Conservation (phyloP, 2,329 filamentous ascomycete genomes). For the Ampelomyces quisqualis region DNA sequence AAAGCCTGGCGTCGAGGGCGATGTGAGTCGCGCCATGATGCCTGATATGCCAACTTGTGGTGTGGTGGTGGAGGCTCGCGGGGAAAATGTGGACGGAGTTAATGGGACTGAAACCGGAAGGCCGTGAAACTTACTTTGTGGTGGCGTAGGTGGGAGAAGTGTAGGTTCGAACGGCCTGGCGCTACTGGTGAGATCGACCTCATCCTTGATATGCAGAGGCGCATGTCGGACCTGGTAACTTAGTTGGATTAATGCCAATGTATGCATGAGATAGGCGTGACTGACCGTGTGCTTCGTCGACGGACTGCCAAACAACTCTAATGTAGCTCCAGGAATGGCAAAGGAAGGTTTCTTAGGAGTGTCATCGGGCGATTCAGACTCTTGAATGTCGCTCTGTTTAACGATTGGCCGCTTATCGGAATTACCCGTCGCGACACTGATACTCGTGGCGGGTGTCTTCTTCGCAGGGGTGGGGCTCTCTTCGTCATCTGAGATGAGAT, state of each 20-base stretch:
- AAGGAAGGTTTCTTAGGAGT: not conserved
- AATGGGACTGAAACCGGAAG: not conserved
- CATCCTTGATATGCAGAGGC: not conserved
- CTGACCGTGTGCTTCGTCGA: not conserved
- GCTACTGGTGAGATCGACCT: not conserved
- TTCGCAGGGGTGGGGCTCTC: not conserved
- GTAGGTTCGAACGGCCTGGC: not conserved
- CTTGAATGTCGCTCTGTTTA: not conserved
- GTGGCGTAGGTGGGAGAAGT: not conserved
- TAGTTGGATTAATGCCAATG: too few species aligned
- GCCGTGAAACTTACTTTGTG: not conserved
- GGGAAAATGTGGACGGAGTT: not conserved
- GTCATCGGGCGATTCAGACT: not conserved
- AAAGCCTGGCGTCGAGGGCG: not conserved
- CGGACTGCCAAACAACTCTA: not conserved
- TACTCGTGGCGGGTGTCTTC: not conserved
- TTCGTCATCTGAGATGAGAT: constrained; percentile 13
- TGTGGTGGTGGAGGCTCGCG: not conserved
- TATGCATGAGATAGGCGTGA: too few species aligned
- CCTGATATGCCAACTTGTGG: not conserved
- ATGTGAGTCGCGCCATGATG: not conserved
- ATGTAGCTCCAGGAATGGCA: not conserved
- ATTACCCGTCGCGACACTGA: too few species aligned
- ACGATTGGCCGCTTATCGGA: not conserved
- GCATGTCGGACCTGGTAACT: too few species aligned